phyloP scores from a whole-genome alignment of 768 basidiomycete species.

The Cyclocybe cylindracea region DNA sequence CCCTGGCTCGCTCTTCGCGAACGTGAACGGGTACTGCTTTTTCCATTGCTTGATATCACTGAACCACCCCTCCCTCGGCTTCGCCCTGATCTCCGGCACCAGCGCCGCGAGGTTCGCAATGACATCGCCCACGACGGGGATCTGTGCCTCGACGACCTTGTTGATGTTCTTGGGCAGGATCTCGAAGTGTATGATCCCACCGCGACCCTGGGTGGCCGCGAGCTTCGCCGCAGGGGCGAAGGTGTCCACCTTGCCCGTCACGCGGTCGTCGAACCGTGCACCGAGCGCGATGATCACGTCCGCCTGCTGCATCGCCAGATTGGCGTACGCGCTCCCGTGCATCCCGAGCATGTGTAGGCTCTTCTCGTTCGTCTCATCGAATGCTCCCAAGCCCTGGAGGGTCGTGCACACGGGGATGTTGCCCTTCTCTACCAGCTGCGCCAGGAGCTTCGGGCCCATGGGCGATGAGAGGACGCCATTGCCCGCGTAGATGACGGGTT shows the following conservation, averaged over 20 bases:
- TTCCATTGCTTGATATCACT: constrained; percentile 85
- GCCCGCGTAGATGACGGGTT: constrained; percentile 92
- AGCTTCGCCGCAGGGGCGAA: constrained; percentile 92
- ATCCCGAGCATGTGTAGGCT: constrained; percentile 98
- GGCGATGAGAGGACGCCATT: constrained; percentile 85
- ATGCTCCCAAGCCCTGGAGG: constrained; percentile 92
- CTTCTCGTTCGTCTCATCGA: constrained; percentile 85
- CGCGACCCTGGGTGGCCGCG: constrained; percentile 82
- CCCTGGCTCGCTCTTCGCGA: constrained; percentile 60
- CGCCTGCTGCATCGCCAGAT: constrained; percentile 95
- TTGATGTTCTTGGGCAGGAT: constrained; percentile 99
- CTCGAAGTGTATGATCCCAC: constrained; percentile 99
- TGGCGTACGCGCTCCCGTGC: constrained; percentile 98
- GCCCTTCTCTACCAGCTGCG: constrained; percentile 74
- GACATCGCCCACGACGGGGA: constrained; percentile 94
- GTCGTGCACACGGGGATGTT: constrained; percentile 98
- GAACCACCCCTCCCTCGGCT: constrained; percentile 81
- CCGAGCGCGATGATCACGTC: constrained; percentile 98
- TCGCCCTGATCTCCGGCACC: constrained; percentile 71
- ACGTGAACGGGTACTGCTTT: constrained; percentile 87
- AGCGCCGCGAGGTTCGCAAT: constrained; percentile 78
- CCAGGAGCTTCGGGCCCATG: constrained; percentile 80
- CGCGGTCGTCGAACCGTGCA: constrained; percentile 96
- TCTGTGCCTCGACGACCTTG: constrained; percentile 94
- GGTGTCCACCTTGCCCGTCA: constrained; percentile 85